These are phyloP conservation scores for Xylaria arbuscula DNA, from an alignment of 2,329 filamentous ascomycete genomes.

Conservation along the genomic window DNA sequence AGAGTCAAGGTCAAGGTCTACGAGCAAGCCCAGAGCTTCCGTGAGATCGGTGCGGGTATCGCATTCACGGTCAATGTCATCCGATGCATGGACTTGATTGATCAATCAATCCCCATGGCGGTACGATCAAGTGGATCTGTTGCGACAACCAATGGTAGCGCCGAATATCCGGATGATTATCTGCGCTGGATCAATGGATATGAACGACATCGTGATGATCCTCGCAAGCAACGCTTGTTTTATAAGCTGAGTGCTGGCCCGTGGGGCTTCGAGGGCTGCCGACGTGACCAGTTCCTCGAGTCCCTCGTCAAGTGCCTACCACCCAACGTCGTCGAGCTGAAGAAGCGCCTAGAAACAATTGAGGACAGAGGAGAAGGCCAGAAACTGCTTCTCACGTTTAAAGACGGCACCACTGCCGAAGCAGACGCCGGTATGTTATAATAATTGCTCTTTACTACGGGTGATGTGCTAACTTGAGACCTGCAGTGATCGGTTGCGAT, in stretches of 20 bases:
- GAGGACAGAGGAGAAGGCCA: constrained; percentile 41
- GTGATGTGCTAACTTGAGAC: constrained; percentile 48
- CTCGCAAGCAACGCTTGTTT: constrained; percentile 31
- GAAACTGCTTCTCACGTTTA: constrained; percentile 54
- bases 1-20: constrained; percentile 41
- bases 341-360: constrained; percentile 53
- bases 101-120: constrained; percentile 38
- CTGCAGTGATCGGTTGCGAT: constrained; percentile 55
- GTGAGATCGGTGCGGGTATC: constrained; percentile 45
- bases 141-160: constrained; percentile 27
- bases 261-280: constrained; percentile 44
- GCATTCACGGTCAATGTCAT: constrained; percentile 43
- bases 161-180: constrained; percentile 38
- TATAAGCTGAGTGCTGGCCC: constrained; percentile 22
- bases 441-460: background rate
- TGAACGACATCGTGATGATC: constrained; percentile 37
- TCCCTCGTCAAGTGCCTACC: constrained; percentile 61
- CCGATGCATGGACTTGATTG: constrained; percentile 42
- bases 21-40: constrained; percentile 41
- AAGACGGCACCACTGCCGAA: constrained; percentile 55
- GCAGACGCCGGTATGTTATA: constrained; percentile 44
- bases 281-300: constrained; percentile 61
- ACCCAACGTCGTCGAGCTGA: constrained; percentile 53
- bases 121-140: constrained; percentile 37
- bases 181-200: constrained; percentile 42